These are phyloP conservation scores for Starmerella floricola DNA, from an alignment of 805 yeast species.

Conservation along the genomic window DNA sequence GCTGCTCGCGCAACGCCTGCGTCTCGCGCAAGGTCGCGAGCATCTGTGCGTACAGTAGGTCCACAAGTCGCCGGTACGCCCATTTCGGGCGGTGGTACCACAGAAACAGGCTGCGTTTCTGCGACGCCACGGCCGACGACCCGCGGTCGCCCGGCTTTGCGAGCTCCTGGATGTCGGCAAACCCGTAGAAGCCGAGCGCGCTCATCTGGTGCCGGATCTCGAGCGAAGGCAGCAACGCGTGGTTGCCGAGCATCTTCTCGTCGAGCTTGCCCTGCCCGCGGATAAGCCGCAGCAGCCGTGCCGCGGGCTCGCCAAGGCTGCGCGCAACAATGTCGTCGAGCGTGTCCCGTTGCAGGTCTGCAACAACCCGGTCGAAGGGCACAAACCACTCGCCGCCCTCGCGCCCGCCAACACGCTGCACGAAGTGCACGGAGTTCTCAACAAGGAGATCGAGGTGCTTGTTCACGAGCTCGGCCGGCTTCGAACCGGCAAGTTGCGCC, in stretches of 20 bases:
- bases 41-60: conserved; percentile 39
- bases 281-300: conserved; percentile 67
- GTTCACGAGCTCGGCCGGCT: conserved; percentile 31
- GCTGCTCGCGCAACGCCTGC: conserved; percentile 38
- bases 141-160: conserved; percentile 89
- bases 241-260: conserved; percentile 67
- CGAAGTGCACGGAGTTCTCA: conserved; percentile 44
- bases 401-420: conserved; percentile 44
- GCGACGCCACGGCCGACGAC: conserved; percentile 28
- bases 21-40: conserved; percentile 33
- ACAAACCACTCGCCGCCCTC: conserved; percentile 36
- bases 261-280: conserved; percentile 60
- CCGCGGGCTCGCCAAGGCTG: conserved; percentile 39
- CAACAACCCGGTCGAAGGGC: conserved; percentile 27
- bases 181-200: conserved; percentile 52
- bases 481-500: conserved; percentile 13
- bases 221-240: conserved; percentile 64
- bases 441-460: conserved; percentile 62
- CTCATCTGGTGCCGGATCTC: conserved; percentile 63
- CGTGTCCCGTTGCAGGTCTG: conserved; percentile 23
- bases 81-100: conserved; percentile 57
- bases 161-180: conserved; percentile 81
- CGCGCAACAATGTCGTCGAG: conserved; percentile 30
- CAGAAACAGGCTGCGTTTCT: conserved; percentile 58
- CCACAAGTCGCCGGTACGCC: conserved; percentile 38